Percentiles rank a stretch among this genome's conserved stretches.
These are phyloP conservation scores for Cryoendolithus antarcticus DNA, from an alignment of 2,329 filamentous ascomycete species.

Conservation along the genomic window DNA sequence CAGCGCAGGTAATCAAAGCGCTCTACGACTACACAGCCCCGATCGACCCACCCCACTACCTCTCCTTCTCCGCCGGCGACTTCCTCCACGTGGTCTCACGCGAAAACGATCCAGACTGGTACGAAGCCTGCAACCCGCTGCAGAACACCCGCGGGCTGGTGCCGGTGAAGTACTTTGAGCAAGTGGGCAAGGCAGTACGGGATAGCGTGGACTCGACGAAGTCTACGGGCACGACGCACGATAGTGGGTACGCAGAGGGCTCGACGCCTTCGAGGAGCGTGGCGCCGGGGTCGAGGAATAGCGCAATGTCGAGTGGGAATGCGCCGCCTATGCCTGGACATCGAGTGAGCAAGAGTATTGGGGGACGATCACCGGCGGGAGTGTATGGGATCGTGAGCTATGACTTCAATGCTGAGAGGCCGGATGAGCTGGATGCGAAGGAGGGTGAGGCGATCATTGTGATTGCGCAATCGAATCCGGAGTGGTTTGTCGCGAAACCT, in stretches of 20 bases:
- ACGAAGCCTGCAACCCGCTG: slow-evolving; percentile 94
- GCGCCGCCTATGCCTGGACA: slow-evolving; percentile 16
- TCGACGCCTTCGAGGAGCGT: slow-evolving; percentile 13
- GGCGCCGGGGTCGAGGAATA: slow-evolving; percentile 21
- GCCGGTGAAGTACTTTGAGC: slow-evolving; percentile 86
- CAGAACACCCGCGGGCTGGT: slow-evolving; percentile 82
- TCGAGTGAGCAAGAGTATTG: slow-evolving; percentile 28
- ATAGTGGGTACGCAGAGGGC: slow-evolving; percentile 73
- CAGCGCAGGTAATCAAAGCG: slow-evolving; percentile 76
- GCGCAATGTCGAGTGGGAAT: slow-evolving; percentile 15
- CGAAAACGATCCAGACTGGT: slow-evolving; percentile 92
- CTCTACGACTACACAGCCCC: slow-evolving; percentile 84
- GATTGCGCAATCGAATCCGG: slow-evolving; percentile 93
- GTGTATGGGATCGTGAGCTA: slow-evolving; percentile 96
- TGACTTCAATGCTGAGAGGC: slow-evolving; percentile 85
- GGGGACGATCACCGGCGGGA: slow-evolving; percentile 47
- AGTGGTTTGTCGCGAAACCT: slow-evolving; percentile 98
- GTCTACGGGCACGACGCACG: slow-evolving; percentile 53
- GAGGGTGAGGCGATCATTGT: slow-evolving; percentile 95
- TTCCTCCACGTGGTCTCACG: slow-evolving; percentile 97
- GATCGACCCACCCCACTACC: slow-evolving; percentile 43
- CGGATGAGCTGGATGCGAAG: slow-evolving; percentile 93
- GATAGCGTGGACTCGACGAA: slow-evolving; percentile 54
- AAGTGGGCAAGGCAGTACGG: slow-evolving; percentile 79
- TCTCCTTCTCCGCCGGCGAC: slow-evolving; percentile 87